These are phyloP conservation scores for Lasiosphaeriaceae sp. DNA, from an alignment of 495 filamentous ascomycete species.

Conservation along the genomic window DNA sequence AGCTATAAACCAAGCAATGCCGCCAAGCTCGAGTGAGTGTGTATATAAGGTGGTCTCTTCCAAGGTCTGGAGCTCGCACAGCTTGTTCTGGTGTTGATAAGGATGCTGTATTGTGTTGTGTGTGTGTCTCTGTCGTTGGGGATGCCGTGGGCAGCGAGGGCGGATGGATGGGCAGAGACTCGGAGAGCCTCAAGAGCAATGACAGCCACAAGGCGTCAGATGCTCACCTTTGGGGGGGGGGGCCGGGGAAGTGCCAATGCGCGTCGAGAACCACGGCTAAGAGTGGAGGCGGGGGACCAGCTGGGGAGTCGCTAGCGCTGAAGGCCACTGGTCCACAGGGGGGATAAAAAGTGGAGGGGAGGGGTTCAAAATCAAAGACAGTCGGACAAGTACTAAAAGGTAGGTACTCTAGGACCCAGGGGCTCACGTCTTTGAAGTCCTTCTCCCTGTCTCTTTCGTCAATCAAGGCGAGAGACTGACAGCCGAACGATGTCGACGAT, in stretches of 20 bases:
- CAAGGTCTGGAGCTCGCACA: too few species aligned
- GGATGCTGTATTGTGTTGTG: neutral
- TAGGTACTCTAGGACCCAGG: too few species aligned
- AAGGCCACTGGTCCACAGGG: neutral
- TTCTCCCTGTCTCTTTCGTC: too few species aligned
- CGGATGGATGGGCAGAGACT: neutral
- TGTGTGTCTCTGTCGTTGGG: neutral
- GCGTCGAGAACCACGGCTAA: conserved; percentile 7
- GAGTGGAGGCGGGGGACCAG: conserved; percentile 13
- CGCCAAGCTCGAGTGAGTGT: neutral
- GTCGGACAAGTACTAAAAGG: neutral
- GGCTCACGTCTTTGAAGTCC: too few species aligned
- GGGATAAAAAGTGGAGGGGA: neutral
- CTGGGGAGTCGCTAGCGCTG: conserved; percentile 2
- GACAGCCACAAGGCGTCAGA: conserved; percentile 7
- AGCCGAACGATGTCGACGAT: too few species aligned
- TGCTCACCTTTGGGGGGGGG: neutral
- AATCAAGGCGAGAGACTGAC: too few species aligned
- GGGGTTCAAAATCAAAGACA: neutral
- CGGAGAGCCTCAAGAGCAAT: conserved; percentile 7
- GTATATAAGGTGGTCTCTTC: too few species aligned
- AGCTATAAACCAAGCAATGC: neutral
- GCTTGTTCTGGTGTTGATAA: too few species aligned
- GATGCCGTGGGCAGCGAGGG: conserved; percentile 3
- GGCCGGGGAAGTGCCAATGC: conserved; percentile 4